Conservation (phyloP, 306 rosid species). For the Lagenaria siceraria region DNA sequence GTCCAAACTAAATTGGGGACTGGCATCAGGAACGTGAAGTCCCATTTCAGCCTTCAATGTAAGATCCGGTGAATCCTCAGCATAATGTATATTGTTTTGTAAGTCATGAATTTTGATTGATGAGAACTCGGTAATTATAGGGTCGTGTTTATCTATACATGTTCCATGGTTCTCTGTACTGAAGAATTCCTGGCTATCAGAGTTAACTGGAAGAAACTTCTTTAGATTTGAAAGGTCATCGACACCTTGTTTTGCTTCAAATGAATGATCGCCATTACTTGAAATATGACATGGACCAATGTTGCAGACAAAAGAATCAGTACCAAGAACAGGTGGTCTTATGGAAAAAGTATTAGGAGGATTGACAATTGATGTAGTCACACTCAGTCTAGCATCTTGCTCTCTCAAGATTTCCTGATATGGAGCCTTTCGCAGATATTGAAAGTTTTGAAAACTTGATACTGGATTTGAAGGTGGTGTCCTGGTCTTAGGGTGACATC, state of each 20-base stretch:
- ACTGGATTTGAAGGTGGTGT: slow-evolving; percentile 18
- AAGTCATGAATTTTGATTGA: slow-evolving; percentile 28
- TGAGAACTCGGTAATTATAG: slow-evolving; percentile 10
- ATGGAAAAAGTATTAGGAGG: slow-evolving; percentile 11
- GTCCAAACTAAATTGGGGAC: slow-evolving; percentile 28
- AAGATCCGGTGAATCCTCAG: slow-evolving; percentile 21
- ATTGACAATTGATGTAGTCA: slow-evolving; percentile 13
- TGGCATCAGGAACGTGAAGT: slow-evolving; percentile 20
- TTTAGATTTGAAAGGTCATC: slow-evolving; percentile 16
- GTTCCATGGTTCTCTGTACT: slow-evolving; percentile 23
- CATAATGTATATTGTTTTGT: slow-evolving; percentile 17
- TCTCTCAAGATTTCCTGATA: slow-evolving; percentile 20
- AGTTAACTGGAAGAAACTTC: slow-evolving; percentile 16
- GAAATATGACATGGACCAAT: slow-evolving; percentile 16
- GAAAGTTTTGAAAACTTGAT: slow-evolving; percentile 18
- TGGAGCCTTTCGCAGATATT: slow-evolving; percentile 15
- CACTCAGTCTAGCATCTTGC: slow-evolving; percentile 16
- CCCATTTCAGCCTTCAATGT: slow-evolving; percentile 26
- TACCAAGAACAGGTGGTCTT: slow-evolving; percentile 18
- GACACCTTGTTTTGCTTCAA: slow-evolving; percentile 21
- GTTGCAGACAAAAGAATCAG: slow-evolving; percentile 25
- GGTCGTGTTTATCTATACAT: slow-evolving; percentile 39
- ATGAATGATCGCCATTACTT: slow-evolving; percentile 16
- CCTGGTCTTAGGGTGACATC: slow-evolving; percentile 15
- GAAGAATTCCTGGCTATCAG: slow-evolving; percentile 21